These are phyloP conservation scores for Aurantiochytrium sp. DNA, from an alignment of 108 stramenopile species.

Conservation along the genomic window DNA sequence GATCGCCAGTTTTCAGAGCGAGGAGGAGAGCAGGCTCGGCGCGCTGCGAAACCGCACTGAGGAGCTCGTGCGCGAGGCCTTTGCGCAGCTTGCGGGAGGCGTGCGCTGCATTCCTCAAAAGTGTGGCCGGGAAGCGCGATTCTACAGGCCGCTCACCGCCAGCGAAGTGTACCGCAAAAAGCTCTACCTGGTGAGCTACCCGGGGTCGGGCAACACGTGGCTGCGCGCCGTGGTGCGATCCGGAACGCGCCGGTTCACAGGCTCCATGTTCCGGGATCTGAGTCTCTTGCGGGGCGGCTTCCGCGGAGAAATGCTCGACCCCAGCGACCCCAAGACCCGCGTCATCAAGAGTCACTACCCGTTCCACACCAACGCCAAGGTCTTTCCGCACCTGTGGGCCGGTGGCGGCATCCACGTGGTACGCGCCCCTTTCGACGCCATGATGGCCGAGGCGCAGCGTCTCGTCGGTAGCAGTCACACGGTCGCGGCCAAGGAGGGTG, in stretches of 20 bases:
- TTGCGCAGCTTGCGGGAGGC: background rate
- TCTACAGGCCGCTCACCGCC: background rate
- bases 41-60: background rate
- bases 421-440: background rate
- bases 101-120: background rate
- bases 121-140: background rate
- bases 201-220: slow-evolving; percentile 23
- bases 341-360: background rate
- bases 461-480: background rate
- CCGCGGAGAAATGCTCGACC: background rate
- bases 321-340: background rate
- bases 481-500: background rate
- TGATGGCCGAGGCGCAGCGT: background rate
- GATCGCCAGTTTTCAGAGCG: background rate
- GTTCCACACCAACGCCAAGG: background rate
- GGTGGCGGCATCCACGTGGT: slow-evolving; percentile 11
- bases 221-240: background rate
- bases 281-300: background rate
- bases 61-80: background rate
- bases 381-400: background rate
- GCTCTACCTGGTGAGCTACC: background rate
- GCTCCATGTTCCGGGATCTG: background rate
- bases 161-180: background rate
- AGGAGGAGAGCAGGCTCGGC: background rate
- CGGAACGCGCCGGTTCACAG: background rate